Base-by-base conservation (phyloP, 106 monocot species). In the Posidonia australis region DNA sequence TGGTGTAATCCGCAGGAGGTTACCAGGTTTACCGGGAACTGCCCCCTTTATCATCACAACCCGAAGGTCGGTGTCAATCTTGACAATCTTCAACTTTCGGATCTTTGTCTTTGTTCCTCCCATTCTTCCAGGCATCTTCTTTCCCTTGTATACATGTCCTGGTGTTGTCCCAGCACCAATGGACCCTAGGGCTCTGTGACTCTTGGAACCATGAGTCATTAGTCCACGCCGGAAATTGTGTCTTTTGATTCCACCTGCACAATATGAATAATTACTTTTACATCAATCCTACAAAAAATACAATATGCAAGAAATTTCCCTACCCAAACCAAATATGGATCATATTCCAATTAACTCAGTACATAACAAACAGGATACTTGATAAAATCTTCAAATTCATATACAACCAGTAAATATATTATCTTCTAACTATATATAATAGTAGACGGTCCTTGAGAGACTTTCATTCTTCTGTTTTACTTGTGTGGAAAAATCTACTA, bases 81-180 rank as follows among this genome's bases (percentile, higher is more conserved):
- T 96, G 22, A 96, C 82, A 44, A 96, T 74, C 66, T 82, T 82
- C 69, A 96, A 52, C 80, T 94, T 94, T 26, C 94, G 42, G 60
- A 94, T 84, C 54, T 94, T 94, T 9, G 76, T 94, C 62, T 94
- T 94, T 51, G 75, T 81, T 69, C 89, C 86, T 60, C 96, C 90
- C 90, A 90, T 81, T 74, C 90, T 79, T 16, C 96, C 96, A 2
- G 96, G 86, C 96, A 96, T 96, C 72, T 96, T 96, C 32, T 96
- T 96, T 16, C 96, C 96, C 72, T 90, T 87, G 78, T 96, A 96
- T 1, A 96, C 94, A 31, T 78, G 81, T 4, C 96, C 96, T 1
- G 90, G 96, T 4, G 96, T 96, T 51, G 96, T 96, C 41, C 96
- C 90, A 13, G 96, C 96, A 49, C 96, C 96, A 41, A 96, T 96